Base-by-base conservation (phyloP, 2,329 filamentous ascomycete species). In the Emmonsia crescens region DNA sequence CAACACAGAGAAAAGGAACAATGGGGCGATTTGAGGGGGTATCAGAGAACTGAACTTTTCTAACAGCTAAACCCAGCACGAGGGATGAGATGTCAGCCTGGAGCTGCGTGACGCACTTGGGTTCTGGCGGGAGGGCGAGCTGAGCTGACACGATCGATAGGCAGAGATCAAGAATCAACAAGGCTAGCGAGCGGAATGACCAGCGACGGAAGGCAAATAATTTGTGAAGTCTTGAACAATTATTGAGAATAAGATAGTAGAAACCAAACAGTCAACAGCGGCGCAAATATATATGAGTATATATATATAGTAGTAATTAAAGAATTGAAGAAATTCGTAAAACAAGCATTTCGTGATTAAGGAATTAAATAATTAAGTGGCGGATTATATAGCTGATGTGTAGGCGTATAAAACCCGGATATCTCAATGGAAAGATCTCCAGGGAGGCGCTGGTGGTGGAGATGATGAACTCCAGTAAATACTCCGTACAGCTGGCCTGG, bases 281-380 rank as follows among this genome's bases (percentile, higher is more conserved):
- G 46, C 24, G 29, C 29, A 54, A 33, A 54, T 33, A 54, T n/a
- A 19, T 36, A 54, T 5, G 19, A 54, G 31, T 54, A 54, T 54
- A 31, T 51, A 52, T 31, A 44, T 19, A 31, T 31, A n/a, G 27
- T n/a, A n/a, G n/a, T 33, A 33, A 54, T 54, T 54, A 49, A 49
- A 27, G 21, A 49, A 12, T 29, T 49, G 46, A 29, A 27, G 21
- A 24, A 49, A 49, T 27, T 29, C 46, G 24, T 29, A 44, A 16
- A 29, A 27, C 46, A 29, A 14, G 12, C 21, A 52, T 29, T 27
- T 52, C 27, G 16, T 31, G 2, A 52, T 52, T 36, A 56, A 57
- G 16, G 27, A 33, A 46, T 57, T 57, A 57, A 40, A 46, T 46
- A 57, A 46, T 48, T 57, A 57, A 33, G 40, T 57, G 56, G 56